These are phyloP conservation scores for Linnemannia schmuckeri DNA, from an alignment of 192 early-diverging fungal species.

Conservation along the genomic window DNA sequence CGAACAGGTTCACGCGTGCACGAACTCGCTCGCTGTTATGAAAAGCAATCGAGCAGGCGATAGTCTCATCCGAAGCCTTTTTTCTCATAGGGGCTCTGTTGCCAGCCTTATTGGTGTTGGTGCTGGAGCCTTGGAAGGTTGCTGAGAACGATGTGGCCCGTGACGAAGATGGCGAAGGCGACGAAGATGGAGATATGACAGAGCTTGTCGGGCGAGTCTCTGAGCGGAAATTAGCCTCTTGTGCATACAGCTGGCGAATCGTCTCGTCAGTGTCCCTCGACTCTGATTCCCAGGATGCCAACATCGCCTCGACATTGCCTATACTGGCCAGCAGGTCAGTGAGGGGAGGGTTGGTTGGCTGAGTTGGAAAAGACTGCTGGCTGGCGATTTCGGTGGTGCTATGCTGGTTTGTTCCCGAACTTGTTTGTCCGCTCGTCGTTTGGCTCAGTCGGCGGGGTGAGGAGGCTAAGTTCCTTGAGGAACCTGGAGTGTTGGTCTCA, in stretches of 20 bases:
- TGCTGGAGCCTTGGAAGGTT: background rate
- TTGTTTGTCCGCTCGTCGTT: background rate
- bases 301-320: conserved; percentile 2
- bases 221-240: background rate
- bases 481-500: background rate
- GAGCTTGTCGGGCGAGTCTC: background rate
- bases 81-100: background rate
- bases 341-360: background rate
- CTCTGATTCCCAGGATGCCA: background rate
- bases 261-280: background rate
- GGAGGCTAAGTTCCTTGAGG: background rate
- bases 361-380: background rate
- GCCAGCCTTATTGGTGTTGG: background rate
- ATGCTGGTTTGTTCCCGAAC: background rate
- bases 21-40: background rate
- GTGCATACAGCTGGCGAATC: background rate
- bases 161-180: background rate
- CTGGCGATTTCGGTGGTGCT: background rate
- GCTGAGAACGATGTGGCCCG: background rate
- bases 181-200: background rate
- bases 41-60: background rate
- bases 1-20: conserved; percentile 5
- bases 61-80: background rate
- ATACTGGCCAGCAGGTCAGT: background rate
- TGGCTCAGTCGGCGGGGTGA: background rate